Percentiles rank a stretch among this genome's conserved stretches.
Evolutionary conservation across 352 stramenopile genomes (phyloP).

Genomic region (Aphanomyces cochlioides): DNA sequence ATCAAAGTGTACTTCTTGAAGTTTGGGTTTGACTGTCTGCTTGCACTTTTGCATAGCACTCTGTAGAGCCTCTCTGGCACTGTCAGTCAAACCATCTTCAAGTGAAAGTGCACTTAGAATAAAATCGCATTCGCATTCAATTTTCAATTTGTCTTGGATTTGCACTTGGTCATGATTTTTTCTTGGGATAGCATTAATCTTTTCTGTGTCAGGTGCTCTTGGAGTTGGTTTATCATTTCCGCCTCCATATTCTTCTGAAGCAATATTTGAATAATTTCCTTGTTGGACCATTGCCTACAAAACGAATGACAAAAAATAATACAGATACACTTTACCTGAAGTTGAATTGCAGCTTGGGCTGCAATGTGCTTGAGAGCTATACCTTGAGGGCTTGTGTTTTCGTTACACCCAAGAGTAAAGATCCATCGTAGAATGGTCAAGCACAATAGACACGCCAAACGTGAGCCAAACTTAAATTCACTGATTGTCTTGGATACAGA

Average conservation of each 20-base stretch:
- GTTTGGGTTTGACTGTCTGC: background rate
- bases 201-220: background rate
- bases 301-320: too few species aligned
- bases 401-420: background rate
- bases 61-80: background rate
- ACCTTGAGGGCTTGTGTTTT: conserved; percentile 14
- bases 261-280: too few species aligned
- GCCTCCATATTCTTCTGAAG: too few species aligned
- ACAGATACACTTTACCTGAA: conserved; percentile 14
- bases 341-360: background rate
- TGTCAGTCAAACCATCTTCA: conserved; percentile 20
- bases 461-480: conserved; percentile 3
- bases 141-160: background rate
- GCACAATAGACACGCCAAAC: background rate
- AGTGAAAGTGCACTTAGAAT: background rate
- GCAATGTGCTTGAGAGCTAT: conserved; percentile 6
- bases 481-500: background rate
- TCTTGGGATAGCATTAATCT: background rate
- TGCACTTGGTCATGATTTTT: conserved; percentile 6
- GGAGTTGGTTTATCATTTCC: too few species aligned
- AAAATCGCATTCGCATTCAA: conserved; percentile 15
- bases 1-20: conserved; percentile 14
- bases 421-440: conserved; percentile 22
- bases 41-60: conserved; percentile 16
- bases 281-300: too few species aligned